A percentile compares a stretch with the other conserved stretches of the same genome.
Conservation (phyloP, 257 asterid genomes). For the Solanum paucissectum region DNA sequence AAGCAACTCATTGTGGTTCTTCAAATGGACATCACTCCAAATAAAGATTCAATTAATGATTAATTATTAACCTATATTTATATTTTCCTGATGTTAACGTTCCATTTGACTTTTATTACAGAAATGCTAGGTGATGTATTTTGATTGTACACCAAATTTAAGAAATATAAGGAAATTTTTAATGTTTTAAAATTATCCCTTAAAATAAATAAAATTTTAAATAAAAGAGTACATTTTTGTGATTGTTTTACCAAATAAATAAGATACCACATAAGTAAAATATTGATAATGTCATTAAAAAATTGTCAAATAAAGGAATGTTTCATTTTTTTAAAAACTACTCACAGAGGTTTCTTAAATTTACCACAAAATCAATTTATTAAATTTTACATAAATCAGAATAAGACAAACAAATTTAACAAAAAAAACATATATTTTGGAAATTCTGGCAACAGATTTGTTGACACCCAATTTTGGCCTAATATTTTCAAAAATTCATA, state of each 20-base stretch:
- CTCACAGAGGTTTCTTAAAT: neutral
- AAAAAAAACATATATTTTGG: neutral
- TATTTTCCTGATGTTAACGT: slow-evolving; percentile 19
- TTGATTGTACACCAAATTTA: too few species aligned
- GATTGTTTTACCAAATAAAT: fast-evolving
- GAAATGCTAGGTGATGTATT: neutral
- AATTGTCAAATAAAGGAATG: too few species aligned
- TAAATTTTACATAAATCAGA: neutral
- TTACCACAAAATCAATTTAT: neutral
- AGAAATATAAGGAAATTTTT: too few species aligned
- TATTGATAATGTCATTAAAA: too few species aligned
- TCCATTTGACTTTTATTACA: neutral
- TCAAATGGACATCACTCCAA: neutral
- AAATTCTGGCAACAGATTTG: slow-evolving; percentile 26
- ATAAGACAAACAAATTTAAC: neutral
- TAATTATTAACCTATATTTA: too few species aligned
- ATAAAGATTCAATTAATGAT: neutral
- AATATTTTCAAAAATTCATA: too few species aligned
- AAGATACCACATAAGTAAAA: fast-evolving
- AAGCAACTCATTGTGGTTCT: slow-evolving; percentile 2
- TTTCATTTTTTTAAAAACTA: too few species aligned
- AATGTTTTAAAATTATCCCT: too few species aligned
- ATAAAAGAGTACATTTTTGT: too few species aligned
- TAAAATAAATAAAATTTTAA: fast-evolving
- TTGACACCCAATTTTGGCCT: too few species aligned